These are phyloP conservation scores for Cryptococcus deneoformans DNA, from an alignment of 1,284 basidiomycete species.

Conservation along the genomic window DNA sequence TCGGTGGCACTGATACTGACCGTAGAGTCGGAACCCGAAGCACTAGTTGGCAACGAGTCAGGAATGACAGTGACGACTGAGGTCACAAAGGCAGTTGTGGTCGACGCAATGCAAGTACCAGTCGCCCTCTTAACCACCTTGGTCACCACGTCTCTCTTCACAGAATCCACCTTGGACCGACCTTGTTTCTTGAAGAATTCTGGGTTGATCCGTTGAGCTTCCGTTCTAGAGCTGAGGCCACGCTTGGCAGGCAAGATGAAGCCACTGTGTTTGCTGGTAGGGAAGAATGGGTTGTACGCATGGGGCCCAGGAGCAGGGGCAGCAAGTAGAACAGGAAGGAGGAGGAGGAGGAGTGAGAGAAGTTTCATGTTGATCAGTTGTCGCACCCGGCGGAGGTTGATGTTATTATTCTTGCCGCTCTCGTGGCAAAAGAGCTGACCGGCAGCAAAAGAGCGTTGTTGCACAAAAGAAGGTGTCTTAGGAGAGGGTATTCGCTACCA, in stretches of 20 bases:
- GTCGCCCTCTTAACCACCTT: slow-evolving; percentile 11
- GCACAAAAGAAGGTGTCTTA: not conserved
- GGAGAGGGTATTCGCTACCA: slow-evolving; percentile 6
- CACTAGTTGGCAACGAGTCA: not conserved
- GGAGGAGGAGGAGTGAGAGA: slow-evolving; percentile 11
- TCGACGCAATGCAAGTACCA: slow-evolving; percentile 7
- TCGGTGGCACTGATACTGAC: not conserved
- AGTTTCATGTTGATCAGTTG: slow-evolving; percentile 11
- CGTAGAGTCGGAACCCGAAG: not conserved
- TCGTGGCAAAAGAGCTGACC: slow-evolving; percentile 10
- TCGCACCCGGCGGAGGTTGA: not conserved
- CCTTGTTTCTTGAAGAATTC: not conserved
- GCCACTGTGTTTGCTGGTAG: not conserved
- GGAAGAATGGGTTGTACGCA: slow-evolving; percentile 9
- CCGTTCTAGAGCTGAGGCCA: not conserved
- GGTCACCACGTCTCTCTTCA: slow-evolving; percentile 2
- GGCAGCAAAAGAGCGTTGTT: slow-evolving; percentile 7
- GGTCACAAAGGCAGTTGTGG: slow-evolving; percentile 3
- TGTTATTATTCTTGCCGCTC: not conserved
- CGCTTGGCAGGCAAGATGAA: not conserved
- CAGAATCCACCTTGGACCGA: slow-evolving; percentile 6
- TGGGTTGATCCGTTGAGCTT: not conserved
- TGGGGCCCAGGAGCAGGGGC: slow-evolving; percentile 4
- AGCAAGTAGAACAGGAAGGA: slow-evolving; percentile 10
- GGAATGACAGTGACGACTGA: not conserved